A percentile compares a stretch with the other conserved stretches of the same genome.
phyloP scores from a whole-genome alignment of 176 grass and related monocot genomes.

The Poa annua region DNA sequence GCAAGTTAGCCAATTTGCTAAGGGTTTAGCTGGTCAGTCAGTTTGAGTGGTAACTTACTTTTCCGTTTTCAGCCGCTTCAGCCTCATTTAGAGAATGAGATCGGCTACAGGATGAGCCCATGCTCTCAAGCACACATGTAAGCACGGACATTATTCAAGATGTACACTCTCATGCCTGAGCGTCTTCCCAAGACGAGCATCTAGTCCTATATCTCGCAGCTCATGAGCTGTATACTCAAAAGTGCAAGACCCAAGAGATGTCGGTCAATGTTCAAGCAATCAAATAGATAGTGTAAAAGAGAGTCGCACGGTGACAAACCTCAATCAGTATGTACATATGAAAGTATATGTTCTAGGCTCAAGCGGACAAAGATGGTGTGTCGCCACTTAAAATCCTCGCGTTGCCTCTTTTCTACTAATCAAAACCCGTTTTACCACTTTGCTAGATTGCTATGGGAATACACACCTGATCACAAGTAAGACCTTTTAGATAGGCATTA shows the following conservation, averaged over 20 bases:
- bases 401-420: neutral
- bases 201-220: neutral
- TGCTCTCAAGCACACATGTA: slow-evolving; percentile 67
- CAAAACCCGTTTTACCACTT: neutral
- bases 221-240: neutral
- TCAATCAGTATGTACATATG: neutral
- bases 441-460: neutral
- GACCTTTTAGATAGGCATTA: neutral
- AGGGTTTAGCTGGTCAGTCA: slow-evolving; percentile 3
- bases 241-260: neutral
- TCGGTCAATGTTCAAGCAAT: neutral
- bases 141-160: slow-evolving; percentile 68
- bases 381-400: neutral
- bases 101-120: slow-evolving; percentile 96
- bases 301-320: neutral
- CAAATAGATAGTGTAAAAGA: neutral
- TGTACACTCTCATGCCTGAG: slow-evolving; percentile 42
- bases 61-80: slow-evolving; percentile 71
- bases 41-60: slow-evolving; percentile 45
- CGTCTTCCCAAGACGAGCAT: neutral
- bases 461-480: neutral
- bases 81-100: slow-evolving; percentile 71
- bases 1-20: neutral
- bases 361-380: neutral
- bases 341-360: neutral